Evolutionary conservation across 2,329 filamentous ascomycete species (phyloP), one percentile per base, ranked within the genome.

Genomic region (Aureobasidium zeae): DNA sequence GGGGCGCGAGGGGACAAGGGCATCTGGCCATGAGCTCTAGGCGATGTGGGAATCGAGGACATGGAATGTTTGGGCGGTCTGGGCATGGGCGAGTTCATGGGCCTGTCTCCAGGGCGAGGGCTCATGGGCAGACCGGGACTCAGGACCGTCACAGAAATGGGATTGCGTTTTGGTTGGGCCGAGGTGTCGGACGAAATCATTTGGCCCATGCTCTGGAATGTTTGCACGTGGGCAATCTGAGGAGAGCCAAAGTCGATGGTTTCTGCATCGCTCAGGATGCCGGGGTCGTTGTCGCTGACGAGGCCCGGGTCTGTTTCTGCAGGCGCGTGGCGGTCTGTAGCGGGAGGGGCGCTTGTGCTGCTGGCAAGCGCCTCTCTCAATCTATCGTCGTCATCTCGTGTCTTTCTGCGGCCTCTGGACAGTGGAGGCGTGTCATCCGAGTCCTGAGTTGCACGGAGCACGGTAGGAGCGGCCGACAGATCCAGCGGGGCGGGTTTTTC

Each of bases 401-500:
- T 94, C 61, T 83, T 86, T 53, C 86, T 74, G 47, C 87, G 76
- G 7, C 87, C 89, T 49, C 88, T 43, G 2, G 29, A 33, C 1
- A 43, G 22, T 12, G 29, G 39, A 16, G 39, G 39, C 4, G 28
- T 25, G 15, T 43, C 29, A 4, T 43, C 39, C n/a, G 39, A 43
- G 15, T 33, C 39, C n/a, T 29, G 28, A 19, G 39, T 21, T 34
- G 33, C 39, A 17, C 39, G 15, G 20, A 43, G 39, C 39, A 43
- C 22, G 4, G 39, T 34, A 8, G 39, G 39, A 9, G 39, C 39
- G 11, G 12, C 34, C 16, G 71, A 72, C 17, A 96, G 70, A 56
- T 88, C 81, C 43, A 96, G 63, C 2, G 89, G 88, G 10, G 86
- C 84, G 34, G 89, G 89, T 2, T 88, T 87, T 5, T 81, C 77